Base-by-base conservation (phyloP, 257 asterid genomes). In the Ballota nigra region DNA sequence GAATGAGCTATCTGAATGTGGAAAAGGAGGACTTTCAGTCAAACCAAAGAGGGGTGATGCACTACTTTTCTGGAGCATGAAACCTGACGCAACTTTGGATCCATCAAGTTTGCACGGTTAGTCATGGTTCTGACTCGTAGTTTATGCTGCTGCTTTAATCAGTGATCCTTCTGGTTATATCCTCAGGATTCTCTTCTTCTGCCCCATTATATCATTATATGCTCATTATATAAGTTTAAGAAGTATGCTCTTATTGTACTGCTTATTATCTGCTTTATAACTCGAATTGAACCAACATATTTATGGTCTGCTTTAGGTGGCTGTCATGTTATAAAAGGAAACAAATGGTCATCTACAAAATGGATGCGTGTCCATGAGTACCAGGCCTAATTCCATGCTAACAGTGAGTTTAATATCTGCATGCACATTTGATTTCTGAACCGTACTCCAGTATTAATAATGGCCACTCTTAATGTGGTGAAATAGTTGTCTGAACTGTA, bases 1-100 rank as follows among this genome's bases (percentile, higher is more conserved):
- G 97, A 82, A 95, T 72, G 92, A 92, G 85, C 96, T 95, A 18
- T 95, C 99, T 63, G 92, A 90, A 83, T 95, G 99, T 77, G 99
- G 96, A 34, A 95, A 85, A 72, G 85, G 73, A 58, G 98, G 98
- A 55, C 97, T 95, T 52, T 88, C 98, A 34, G 93, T 95, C 43
- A 95, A 84, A 85, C 98, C 99, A 24, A 95, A 80, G 79, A 92
- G 70, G 96, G 98, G 99, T 0, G 98, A 92, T 77, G 99, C 99
- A 1, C 84, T 95, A 62, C 97, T 95, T 71, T 95, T 95, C 88
- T 95, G 99, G 98, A 95, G 98, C 84, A 87, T 95, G 99, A 90
- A 79, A 40, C 98, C 98, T 16, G 99, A 95, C 18, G 95, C 91
- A 29, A 77, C 87, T 76, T 79, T 90, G 72, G 98, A 95, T 80